phyloP scores from a whole-genome alignment of 192 early-diverging fungal genomes.

The Anaeromyces robustus region DNA sequence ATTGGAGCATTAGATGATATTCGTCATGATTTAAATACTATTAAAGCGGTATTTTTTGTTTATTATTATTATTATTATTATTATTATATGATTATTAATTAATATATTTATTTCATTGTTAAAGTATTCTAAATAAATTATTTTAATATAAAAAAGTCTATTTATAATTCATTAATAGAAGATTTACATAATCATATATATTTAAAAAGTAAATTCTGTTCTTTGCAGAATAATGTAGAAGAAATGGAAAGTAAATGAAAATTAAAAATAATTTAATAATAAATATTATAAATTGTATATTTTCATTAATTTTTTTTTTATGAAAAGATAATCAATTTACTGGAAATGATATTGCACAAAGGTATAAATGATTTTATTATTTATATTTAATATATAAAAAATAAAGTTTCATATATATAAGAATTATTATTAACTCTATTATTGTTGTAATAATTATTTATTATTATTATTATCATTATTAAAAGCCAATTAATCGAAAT shows the following conservation, averaged over 20 bases:
- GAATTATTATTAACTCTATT: too few relatives aligned
- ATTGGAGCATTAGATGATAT: slow-evolving; percentile 33
- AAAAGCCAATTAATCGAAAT: too few relatives aligned
- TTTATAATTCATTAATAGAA: slow-evolving; percentile 30
- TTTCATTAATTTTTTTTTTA: too few relatives aligned
- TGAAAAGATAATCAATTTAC: neutral
- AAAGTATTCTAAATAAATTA: neutral
- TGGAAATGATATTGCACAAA: neutral
- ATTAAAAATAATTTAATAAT: too few relatives aligned
- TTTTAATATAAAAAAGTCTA: slow-evolving; percentile 5
- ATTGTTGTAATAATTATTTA: too few relatives aligned
- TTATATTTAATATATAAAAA: too few relatives aligned
- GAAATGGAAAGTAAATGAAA: neutral
- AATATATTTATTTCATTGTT: too few relatives aligned
- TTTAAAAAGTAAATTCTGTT: slow-evolving; percentile 27
- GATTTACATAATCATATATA: slow-evolving; percentile 42
- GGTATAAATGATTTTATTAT: neutral
- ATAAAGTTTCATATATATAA: too few relatives aligned
- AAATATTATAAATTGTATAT: too few relatives aligned
- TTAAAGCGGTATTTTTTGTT: slow-evolving; percentile 12
- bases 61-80: too few relatives aligned
- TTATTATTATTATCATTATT: too few relatives aligned
- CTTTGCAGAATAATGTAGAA: neutral
- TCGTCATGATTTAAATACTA: slow-evolving; percentile 16
- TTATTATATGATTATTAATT: too few relatives aligned